Percentiles rank a stretch among this genome's conserved stretches.
Evolutionary conservation across 164 flowering plant species (phyloP).

Genomic region (Houttuynia cordata): DNA sequence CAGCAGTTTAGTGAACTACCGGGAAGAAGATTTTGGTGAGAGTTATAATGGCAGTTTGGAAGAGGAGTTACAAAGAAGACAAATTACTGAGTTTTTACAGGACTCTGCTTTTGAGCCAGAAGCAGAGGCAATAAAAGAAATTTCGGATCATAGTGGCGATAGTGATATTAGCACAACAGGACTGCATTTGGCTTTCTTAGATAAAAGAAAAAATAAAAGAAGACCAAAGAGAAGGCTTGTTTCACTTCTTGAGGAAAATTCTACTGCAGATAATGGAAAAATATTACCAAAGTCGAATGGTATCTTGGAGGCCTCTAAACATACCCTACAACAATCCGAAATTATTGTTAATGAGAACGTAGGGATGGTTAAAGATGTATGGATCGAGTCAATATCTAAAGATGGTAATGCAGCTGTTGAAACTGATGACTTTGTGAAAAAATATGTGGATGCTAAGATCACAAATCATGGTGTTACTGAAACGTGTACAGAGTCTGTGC

Average conservation of each 20-base stretch:
- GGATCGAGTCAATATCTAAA: neutral
- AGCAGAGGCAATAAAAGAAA: constrained; percentile 5
- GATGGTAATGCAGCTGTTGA: neutral
- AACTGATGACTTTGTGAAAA: constrained; percentile 26
- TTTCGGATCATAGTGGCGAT: constrained; percentile 11
- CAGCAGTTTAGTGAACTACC: constrained; percentile 12
- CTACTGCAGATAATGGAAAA: constrained; percentile 9
- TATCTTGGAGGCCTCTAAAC: constrained; percentile 8
- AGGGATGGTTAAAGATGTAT: neutral
- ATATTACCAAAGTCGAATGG: constrained; percentile 21
- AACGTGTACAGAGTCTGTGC: constrained; percentile 32
- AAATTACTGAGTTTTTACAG: constrained; percentile 11
- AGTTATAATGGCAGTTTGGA: constrained; percentile 7
- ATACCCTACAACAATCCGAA: neutral
- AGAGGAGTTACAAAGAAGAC: constrained; percentile 8
- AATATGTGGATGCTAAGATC: constrained; percentile 30
- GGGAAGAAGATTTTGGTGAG: constrained; percentile 6
- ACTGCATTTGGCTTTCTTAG: constrained; percentile 20
- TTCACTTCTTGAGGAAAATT: constrained; percentile 25
- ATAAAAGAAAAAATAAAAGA: constrained; percentile 26
- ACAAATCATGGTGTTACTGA: constrained; percentile 45
- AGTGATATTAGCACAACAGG: constrained; percentile 9
- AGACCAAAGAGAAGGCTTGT: constrained; percentile 41
- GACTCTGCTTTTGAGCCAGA: constrained; percentile 14
- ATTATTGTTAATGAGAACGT: neutral